These are phyloP conservation scores for Blastocystis sp. DNA, from an alignment of 352 stramenopile genomes.

Conservation along the genomic window DNA sequence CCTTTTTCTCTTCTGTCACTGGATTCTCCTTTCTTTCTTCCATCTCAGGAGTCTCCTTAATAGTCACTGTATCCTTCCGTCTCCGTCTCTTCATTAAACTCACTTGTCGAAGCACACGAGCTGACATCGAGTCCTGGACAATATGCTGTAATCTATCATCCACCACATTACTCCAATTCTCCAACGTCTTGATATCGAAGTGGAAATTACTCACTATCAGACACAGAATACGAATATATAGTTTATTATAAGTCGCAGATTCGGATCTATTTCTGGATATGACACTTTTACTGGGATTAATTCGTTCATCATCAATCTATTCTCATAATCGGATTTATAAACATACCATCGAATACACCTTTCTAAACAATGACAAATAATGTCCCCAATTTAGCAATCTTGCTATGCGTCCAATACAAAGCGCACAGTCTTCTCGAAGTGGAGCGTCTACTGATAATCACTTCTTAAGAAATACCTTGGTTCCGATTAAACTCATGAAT, in stretches of 20 bases:
- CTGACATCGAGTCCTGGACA: constrained; percentile 36
- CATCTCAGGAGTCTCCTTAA: background rate
- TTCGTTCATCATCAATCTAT: constrained; percentile 7
- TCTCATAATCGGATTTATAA: background rate
- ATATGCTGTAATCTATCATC: background rate
- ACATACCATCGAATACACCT: background rate
- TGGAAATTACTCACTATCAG: constrained; percentile 43
- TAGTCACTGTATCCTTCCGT: background rate
- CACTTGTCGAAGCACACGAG: constrained; percentile 4
- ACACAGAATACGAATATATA: constrained; percentile 58
- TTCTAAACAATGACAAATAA: constrained; percentile 48
- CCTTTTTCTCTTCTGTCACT: background rate
- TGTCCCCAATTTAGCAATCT: constrained; percentile 25
- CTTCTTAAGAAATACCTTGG: background rate
- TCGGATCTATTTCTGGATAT: background rate
- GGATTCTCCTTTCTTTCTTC: background rate
- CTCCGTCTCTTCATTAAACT: constrained; percentile 12
- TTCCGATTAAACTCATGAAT: background rate
- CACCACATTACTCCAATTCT: background rate
- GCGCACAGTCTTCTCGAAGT: constrained; percentile 32
- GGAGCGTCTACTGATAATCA: background rate
- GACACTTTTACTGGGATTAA: background rate
- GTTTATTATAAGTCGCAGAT: constrained; percentile 50
- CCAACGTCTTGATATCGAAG: constrained; percentile 31
- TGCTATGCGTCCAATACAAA: background rate